Base-by-base conservation (phyloP, 305 asterid species). In the Rubia peregrina region DNA sequence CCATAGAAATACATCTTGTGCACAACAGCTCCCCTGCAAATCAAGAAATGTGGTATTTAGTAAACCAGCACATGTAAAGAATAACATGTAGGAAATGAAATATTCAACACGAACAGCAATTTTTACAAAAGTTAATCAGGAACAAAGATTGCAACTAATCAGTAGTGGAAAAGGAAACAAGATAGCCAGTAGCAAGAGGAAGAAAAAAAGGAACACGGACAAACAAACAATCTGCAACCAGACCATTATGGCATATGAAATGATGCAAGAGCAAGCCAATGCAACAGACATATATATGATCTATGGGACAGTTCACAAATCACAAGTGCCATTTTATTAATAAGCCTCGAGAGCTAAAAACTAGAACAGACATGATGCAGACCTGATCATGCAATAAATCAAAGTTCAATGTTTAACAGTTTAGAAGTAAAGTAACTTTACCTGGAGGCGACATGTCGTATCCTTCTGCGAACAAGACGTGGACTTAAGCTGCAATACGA, bases 391-490 rank as follows among this genome's bases (percentile, higher is more conserved):
- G 30, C 48, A n/a, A 33, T 46, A 33, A 33, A 64, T n/a, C 8
- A 12, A 70, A 16, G 26, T 70, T 36, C 40, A 17, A 22, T 55
- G 3, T 8, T 63, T 48, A 63, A 40, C 4, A 5, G 33, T 17
- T 41, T 9, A 36, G 42, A 62, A 9, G 60, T 14, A 11, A 40
- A 30, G 75, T 65, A 14, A 73, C 65, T 60, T 83, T 83, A 91
- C 98, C 97, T 88, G 80, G 78, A 85, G 68, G 99, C 98, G 19
- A 94, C 69, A 79, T 91, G 96, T 3, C 97, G 86, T 59, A 91
- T 78, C 81, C 98, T 91, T 84, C 95, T 83, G 61, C 97, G 96
- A 68, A 91, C 99, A 68, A 89, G 91, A 51, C 89, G 83, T 43
- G 87, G 90, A 83, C 88, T 87, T 78, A 94, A 83, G 80, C 99